Conservation (phyloP, 2,329 filamentous ascomycete species). For the Pseudogymnoascus sp. region DNA sequence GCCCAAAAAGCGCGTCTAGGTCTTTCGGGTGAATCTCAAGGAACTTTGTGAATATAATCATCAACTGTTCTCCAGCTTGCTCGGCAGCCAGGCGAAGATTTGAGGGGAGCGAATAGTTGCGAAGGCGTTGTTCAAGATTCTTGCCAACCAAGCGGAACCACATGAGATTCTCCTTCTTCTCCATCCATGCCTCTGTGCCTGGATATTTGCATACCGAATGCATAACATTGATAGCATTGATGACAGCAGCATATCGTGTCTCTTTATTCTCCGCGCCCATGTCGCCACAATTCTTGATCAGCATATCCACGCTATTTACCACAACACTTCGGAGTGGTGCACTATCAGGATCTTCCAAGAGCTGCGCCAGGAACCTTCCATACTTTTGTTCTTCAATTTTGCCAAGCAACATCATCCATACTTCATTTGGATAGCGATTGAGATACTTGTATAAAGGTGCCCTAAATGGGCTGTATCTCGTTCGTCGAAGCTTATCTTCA, state of each 20-base stretch:
- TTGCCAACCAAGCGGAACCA: slow-evolving; percentile 64
- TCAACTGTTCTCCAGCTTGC: slow-evolving; percentile 82
- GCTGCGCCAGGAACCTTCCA: slow-evolving; percentile 84
- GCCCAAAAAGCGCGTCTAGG: slow-evolving; percentile 72
- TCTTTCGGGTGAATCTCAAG: slow-evolving; percentile 68
- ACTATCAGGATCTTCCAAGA: slow-evolving; percentile 70
- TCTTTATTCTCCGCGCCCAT: slow-evolving; percentile 59
- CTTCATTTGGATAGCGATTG: slow-evolving; percentile 84
- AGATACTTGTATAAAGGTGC: slow-evolving; percentile 86
- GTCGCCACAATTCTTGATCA: slow-evolving; percentile 62
- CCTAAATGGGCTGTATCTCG: slow-evolving; percentile 85
- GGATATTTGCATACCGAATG: slow-evolving; percentile 66
- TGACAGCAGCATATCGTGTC: slow-evolving; percentile 58
- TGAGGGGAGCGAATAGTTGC: slow-evolving; percentile 60
- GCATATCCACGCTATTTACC: slow-evolving; percentile 61
- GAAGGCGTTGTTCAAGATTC: slow-evolving; percentile 69
- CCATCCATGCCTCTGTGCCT: slow-evolving; percentile 63
- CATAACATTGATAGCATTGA: slow-evolving; percentile 83
- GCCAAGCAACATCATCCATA: slow-evolving; percentile 71
- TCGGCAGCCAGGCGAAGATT: slow-evolving; percentile 75
- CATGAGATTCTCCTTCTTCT: slow-evolving; percentile 51
- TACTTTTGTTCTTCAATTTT: slow-evolving; percentile 79
- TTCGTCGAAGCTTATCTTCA: slow-evolving; percentile 76
- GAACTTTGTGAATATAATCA: slow-evolving; percentile 76
- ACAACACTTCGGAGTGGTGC: slow-evolving; percentile 67